Evolutionary conservation across 345 rosid species (phyloP).

Genomic region (Bruguiera gymnorhiza): DNA sequence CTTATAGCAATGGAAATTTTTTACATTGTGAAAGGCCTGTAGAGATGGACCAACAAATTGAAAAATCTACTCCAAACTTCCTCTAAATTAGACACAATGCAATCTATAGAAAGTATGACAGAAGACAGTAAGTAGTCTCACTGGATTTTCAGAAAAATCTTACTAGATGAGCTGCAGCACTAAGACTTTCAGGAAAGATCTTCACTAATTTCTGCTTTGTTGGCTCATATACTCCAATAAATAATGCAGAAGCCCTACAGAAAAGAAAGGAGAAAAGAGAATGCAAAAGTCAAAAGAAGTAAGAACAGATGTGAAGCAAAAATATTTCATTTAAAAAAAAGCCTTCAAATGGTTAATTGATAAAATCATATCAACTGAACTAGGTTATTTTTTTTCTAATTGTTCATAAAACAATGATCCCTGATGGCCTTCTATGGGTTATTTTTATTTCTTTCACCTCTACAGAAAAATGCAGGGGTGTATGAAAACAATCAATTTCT

Average conservation of each 20-base stretch:
- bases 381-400: not conserved
- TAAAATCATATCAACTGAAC: not conserved
- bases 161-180: conserved; percentile 89
- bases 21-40: not conserved
- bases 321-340: not conserved
- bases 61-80: not conserved
- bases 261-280: conserved; percentile 12
- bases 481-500: not conserved
- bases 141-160: conserved; percentile 7
- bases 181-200: conserved; percentile 75
- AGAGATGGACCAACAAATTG: not conserved
- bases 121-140: not conserved
- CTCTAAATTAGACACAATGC: not conserved
- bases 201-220: conserved; percentile 77
- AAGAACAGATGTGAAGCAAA: not conserved
- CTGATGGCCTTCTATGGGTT: not conserved
- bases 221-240: conserved; percentile 94
- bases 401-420: not conserved
- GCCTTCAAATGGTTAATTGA: not conserved
- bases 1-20: not conserved
- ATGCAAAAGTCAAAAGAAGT: conserved; percentile 1
- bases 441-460: not conserved
- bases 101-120: not conserved
- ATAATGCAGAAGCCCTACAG: conserved; percentile 87
- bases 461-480: not conserved